Conservation (phyloP, 2,329 filamentous ascomycete species). For the Dactylellina cionopaga region DNA sequence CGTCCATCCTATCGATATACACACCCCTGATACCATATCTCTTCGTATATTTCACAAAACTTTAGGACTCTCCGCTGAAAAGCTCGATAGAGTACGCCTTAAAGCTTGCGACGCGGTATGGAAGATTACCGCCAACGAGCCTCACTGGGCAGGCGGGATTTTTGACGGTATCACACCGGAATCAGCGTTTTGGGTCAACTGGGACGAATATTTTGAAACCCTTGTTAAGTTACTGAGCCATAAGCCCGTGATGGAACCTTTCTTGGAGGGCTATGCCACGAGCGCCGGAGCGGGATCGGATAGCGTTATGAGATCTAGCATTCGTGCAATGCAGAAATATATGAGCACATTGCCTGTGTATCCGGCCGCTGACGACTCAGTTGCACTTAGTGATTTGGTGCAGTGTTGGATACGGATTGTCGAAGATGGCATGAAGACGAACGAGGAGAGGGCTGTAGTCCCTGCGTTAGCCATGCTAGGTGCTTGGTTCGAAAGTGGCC, state of each 20-base stretch:
- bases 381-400: constrained; percentile 59
- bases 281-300: constrained; percentile 83
- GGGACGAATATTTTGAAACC: constrained; percentile 68
- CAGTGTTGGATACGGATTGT: constrained; percentile 58
- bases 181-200: constrained; percentile 60
- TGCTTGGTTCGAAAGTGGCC: constrained; percentile 68
- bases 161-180: constrained; percentile 51
- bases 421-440: constrained; percentile 57
- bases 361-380: constrained; percentile 59
- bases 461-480: constrained; percentile 68
- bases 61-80: constrained; percentile 82
- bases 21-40: constrained; percentile 47
- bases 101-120: constrained; percentile 70
- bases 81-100: constrained; percentile 83
- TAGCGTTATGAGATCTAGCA: constrained; percentile 75
- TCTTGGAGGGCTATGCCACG: constrained; percentile 75
- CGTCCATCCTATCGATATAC: constrained; percentile 32
- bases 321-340: constrained; percentile 71
- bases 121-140: constrained; percentile 60
- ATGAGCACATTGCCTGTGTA: constrained; percentile 58
- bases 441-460: constrained; percentile 75
- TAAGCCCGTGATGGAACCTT: constrained; percentile 60
- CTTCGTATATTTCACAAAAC: constrained; percentile 45
- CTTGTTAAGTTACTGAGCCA: constrained; percentile 66
- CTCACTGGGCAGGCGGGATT: constrained; percentile 28